These are phyloP conservation scores for Fragaria vesca DNA, from an alignment of 306 rosid species.

Conservation along the genomic window DNA sequence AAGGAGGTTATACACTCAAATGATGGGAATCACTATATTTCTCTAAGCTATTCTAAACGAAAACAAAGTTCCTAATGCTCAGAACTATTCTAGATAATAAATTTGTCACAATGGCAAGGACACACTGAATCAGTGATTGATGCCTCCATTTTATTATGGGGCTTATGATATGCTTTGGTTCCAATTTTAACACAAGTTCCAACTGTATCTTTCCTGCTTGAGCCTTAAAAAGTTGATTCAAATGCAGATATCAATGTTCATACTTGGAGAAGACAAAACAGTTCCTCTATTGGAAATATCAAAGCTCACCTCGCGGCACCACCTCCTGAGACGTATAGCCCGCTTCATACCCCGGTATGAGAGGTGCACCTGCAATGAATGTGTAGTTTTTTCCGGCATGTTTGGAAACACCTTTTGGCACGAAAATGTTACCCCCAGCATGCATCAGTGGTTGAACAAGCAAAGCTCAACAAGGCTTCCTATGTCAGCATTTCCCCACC, in stretches of 20 bases:
- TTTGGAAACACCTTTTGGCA: constrained; percentile 37
- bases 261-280: constrained; percentile 29
- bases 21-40: neutral
- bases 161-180: neutral
- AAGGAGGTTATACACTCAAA: constrained; percentile 3
- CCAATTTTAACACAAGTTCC: neutral
- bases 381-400: constrained; percentile 36
- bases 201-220: neutral
- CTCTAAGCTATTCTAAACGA: neutral
- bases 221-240: neutral
- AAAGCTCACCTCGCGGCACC: constrained; percentile 21
- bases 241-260: constrained; percentile 36
- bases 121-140: neutral
- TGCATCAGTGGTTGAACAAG: constrained; percentile 34
- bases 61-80: neutral
- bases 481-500: constrained; percentile 37
- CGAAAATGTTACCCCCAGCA: constrained; percentile 24
- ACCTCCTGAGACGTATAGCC: constrained; percentile 26
- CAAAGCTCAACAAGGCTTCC: constrained; percentile 30
- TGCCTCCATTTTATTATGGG: neutral
- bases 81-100: neutral
- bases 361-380: constrained; percentile 36
- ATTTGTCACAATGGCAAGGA: neutral
- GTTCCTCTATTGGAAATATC: constrained; percentile 28
- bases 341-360: constrained; percentile 28